phyloP scores from a whole-genome alignment of 108 stramenopile genomes.

The Discostella pseudostelligera region DNA sequence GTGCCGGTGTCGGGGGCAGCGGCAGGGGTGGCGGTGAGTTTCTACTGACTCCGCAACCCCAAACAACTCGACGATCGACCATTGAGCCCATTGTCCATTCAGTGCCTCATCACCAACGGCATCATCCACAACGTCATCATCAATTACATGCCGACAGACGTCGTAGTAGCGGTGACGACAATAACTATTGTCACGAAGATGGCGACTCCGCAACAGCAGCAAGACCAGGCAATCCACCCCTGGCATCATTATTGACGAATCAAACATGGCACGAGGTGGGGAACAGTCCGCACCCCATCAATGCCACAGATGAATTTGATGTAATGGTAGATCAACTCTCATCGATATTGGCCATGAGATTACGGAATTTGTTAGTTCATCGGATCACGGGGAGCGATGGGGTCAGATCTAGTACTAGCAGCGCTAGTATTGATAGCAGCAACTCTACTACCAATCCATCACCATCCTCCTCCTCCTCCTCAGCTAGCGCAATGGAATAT shows the following conservation, averaged over 20 bases:
- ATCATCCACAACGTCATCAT: no score
- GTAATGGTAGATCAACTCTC: slow-evolving; percentile 37
- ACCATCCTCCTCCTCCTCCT: no score
- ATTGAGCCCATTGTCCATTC: no score
- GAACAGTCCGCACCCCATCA: slow-evolving; percentile 17
- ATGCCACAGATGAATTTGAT: slow-evolving; percentile 25
- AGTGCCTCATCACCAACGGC: no score
- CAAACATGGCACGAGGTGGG: slow-evolving; percentile 46
- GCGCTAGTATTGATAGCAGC: not conserved
- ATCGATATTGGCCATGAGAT: slow-evolving; percentile 13
- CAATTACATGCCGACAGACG: no score
- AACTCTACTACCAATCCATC: not conserved
- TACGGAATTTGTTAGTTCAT: slow-evolving; percentile 21
- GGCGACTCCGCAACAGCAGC: no score
- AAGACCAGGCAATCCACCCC: not conserved
- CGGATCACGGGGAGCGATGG: slow-evolving; percentile 1
- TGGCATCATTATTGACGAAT: slow-evolving; percentile 19
- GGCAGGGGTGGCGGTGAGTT: no score
- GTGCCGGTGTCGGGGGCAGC: no score
- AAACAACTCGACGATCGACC: no score
- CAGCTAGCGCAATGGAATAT: slow-evolving; percentile 10
- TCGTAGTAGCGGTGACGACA: no score
- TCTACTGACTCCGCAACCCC: no score
- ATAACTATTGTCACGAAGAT: no score
- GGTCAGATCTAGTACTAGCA: not conserved